Base-by-base conservation (phyloP, 257 asterid species). In the Euphrasia confusa region DNA sequence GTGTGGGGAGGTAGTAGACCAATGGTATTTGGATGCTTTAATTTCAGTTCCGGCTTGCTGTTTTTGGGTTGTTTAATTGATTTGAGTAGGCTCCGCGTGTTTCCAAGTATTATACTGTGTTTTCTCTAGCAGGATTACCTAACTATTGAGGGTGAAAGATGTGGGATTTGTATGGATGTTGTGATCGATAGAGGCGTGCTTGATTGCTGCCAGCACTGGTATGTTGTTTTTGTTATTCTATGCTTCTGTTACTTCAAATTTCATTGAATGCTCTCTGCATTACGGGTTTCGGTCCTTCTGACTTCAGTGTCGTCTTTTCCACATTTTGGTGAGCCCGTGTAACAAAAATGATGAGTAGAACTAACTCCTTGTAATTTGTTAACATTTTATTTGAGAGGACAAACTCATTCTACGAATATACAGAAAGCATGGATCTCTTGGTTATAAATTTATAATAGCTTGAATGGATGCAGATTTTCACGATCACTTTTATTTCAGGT, bases 151-250 rank as follows among this genome's bases (percentile, higher is more conserved):
- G 96, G 97, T 30, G 99, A 86, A 74, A 77, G 95, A 69, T 92
- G 99, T 78, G 99, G 99, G 61, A 89, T 92, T 70, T 92, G 99
- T 72, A 89, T 79, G 95, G 96, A 87, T 73, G 72, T 79, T 54
- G 95, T 92, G 66, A 72, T 92, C 55, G 97, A 92, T 72, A 77
- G 97, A 79, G 99, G 99, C 10, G 95, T 92, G 61, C 87, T 92
- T 56, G 99, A 92, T 83, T 92, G 99, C 85, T 92, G 99, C 77
- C 94, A 89, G 62, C 99, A 92, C 61, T 92, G 99, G 99, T 92
- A 81, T 62, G 77, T 60, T 49, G 21, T 15, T 68, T 66, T 37
- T 79, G 58, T 65, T 67, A 58, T 21, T 3, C 18, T 44, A 12
- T 52, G 30, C 63, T 63, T n/a, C 65, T 24, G 47, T n/a, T 44